These are phyloP conservation scores for Phanerochaete sordida DNA, from an alignment of 768 basidiomycete species.

Conservation along the genomic window DNA sequence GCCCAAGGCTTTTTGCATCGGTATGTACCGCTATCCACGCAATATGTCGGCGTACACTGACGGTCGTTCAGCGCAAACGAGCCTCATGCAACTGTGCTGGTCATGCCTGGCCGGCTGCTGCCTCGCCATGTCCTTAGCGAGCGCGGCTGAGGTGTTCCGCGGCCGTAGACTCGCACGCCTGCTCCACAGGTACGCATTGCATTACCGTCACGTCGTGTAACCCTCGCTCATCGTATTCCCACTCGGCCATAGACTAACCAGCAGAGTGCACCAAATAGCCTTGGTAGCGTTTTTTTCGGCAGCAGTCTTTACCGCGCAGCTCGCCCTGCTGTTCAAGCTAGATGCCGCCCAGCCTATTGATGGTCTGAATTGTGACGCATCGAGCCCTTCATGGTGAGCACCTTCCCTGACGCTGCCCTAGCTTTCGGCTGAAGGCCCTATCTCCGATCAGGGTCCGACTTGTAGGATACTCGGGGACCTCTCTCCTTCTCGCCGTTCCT, in stretches of 20 bases:
- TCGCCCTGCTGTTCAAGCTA: slow-evolving; percentile 39
- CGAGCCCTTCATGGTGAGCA: slow-evolving; percentile 54
- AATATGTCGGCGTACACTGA: neutral
- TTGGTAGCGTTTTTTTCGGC: slow-evolving; percentile 46
- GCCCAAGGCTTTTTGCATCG: slow-evolving; percentile 55
- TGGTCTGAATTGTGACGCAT: slow-evolving; percentile 58
- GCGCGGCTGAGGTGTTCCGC: slow-evolving; percentile 17
- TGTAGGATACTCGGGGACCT: slow-evolving; percentile 57
- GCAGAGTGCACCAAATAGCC: neutral
- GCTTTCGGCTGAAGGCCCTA: neutral
- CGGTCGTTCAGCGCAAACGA: slow-evolving; percentile 12
- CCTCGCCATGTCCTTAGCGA: slow-evolving; percentile 23
- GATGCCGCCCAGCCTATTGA: slow-evolving; percentile 45
- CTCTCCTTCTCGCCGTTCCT: slow-evolving; percentile 49
- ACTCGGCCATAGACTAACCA: neutral
- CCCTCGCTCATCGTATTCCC: neutral
- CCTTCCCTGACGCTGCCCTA: neutral
- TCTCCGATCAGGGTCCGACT: slow-evolving; percentile 50
- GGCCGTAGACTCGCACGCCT: slow-evolving; percentile 2
- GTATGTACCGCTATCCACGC: slow-evolving; percentile 31
- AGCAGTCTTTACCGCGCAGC: slow-evolving; percentile 39
- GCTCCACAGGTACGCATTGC: slow-evolving; percentile 1
- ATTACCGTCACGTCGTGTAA: neutral
- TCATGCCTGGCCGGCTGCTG: slow-evolving; percentile 20
- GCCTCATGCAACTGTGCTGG: slow-evolving; percentile 19